A percentile compares a stretch with the other conserved stretches of the same genome.
Evolutionary conservation across 2,329 filamentous ascomycete genomes (phyloP).

Genomic region (Pezicula carpinea): DNA sequence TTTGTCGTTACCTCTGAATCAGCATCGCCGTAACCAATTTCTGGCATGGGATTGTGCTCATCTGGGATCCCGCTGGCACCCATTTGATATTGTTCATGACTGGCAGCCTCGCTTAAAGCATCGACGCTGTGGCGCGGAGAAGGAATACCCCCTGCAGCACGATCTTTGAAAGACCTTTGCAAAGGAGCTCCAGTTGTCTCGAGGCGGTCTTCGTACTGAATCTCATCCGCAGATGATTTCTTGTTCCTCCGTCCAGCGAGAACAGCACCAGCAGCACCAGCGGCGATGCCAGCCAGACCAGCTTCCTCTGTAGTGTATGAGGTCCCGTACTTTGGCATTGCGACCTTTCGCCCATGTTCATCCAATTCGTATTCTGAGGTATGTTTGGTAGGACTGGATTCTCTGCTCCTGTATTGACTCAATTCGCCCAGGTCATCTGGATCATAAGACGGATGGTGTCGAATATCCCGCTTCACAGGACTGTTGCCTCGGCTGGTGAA

Average conservation of each 20-base stretch:
- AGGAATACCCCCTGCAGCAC: conserved; percentile 49
- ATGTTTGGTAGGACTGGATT: conserved; percentile 23
- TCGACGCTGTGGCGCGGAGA: conserved; percentile 56
- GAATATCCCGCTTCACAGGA: conserved; percentile 33
- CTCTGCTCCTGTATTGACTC: conserved; percentile 15
- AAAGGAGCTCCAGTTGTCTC: conserved; percentile 44
- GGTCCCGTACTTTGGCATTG: conserved; percentile 25
- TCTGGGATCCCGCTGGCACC: conserved; percentile 67
- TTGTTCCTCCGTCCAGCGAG: conserved; percentile 21
- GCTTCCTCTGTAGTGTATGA: conserved; percentile 22
- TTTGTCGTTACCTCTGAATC: conserved; percentile 73
- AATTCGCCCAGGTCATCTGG: conserved; percentile 11
- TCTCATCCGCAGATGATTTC: conserved; percentile 21
- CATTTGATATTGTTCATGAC: conserved; percentile 48
- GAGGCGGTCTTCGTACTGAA: conserved; percentile 20
- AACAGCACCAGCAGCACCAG: conserved; percentile 24
- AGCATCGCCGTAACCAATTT: conserved; percentile 62
- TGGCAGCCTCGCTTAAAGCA: conserved; percentile 41
- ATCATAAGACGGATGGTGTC: conserved; percentile 5
- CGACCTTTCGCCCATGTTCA: conserved; percentile 28
- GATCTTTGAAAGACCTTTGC: conserved; percentile 63
- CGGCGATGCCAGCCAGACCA: conserved; percentile 20
- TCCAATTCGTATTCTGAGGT: conserved; percentile 28
- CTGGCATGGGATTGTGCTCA: conserved; percentile 66
- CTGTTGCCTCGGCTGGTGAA: conserved; percentile 35